Conservation (phyloP, 1,284 basidiomycete genomes). For the Melampsora americana region DNA sequence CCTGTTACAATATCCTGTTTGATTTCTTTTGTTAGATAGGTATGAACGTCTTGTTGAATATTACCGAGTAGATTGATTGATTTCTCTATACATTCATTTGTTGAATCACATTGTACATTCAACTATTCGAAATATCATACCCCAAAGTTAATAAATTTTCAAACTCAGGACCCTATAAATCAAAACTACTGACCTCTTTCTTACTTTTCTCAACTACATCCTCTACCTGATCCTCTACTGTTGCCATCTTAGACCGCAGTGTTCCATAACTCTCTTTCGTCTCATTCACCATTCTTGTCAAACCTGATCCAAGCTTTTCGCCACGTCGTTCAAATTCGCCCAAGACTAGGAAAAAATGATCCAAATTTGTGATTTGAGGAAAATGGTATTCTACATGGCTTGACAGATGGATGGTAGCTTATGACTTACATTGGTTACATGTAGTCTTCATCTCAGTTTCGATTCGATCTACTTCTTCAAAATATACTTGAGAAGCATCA, state of each 20-base stretch:
- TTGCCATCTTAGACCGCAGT: slow-evolving; percentile 48
- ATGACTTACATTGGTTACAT: neutral
- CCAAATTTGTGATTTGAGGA: neutral
- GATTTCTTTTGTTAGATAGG: slow-evolving; percentile 53
- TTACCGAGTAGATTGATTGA: slow-evolving; percentile 48
- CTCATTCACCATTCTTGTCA: slow-evolving; percentile 35
- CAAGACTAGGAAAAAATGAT: neutral
- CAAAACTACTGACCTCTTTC: slow-evolving; percentile 1
- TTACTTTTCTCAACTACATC: neutral
- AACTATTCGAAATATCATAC: neutral
- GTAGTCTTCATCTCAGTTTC: slow-evolving; percentile 2
- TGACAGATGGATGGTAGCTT: neutral
- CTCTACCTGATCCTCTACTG: slow-evolving; percentile 45
- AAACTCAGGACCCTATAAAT: neutral
- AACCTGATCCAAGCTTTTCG: neutral
- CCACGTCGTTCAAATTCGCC: neutral
- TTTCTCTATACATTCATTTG: slow-evolving; percentile 38
- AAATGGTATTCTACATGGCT: neutral
- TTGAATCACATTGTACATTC: slow-evolving; percentile 15
- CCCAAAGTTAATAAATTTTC: slow-evolving; percentile 39
- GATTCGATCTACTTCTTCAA: neutral
- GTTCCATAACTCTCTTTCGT: slow-evolving; percentile 48
- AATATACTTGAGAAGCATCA: neutral
- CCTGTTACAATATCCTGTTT: slow-evolving; percentile 57
- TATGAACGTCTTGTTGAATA: slow-evolving; percentile 50